Conservation (phyloP, 2,329 filamentous ascomycete genomes). For the Aspergillus costaricaensis region DNA sequence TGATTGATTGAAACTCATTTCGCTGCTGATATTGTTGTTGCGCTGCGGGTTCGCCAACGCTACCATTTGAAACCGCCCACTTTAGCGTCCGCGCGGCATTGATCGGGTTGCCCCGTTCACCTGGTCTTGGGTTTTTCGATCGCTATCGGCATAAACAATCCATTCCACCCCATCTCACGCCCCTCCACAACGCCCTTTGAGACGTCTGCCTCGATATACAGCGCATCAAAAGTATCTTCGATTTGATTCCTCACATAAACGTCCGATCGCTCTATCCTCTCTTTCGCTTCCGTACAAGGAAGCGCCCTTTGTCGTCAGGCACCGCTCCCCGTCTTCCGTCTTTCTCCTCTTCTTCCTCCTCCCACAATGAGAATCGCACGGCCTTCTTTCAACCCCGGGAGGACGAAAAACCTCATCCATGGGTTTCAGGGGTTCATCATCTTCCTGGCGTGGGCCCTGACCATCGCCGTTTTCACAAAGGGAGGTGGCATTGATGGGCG, state of each 20-base stretch:
- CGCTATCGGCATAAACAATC: constrained; percentile 27
- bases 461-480: constrained; percentile 60
- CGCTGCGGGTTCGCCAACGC: not conserved
- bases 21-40: not conserved
- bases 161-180: constrained; percentile 13
- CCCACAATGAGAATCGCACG: constrained; percentile 30
- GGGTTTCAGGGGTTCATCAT: constrained; percentile 57
- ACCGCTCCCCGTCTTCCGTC: constrained; percentile 19
- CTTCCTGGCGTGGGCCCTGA: constrained; percentile 60
- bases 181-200: constrained; percentile 7
- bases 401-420: constrained; percentile 59
- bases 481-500: constrained; percentile 55
- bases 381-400: constrained; percentile 50
- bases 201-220: not conserved
- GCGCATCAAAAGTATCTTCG: not conserved
- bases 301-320: constrained; percentile 16
- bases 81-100: constrained; percentile 25
- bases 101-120: constrained; percentile 30
- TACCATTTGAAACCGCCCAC: constrained; percentile 6
- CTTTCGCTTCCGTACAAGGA: constrained; percentile 13
- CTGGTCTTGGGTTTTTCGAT: constrained; percentile 19
- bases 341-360: constrained; percentile 6
- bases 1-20: not conserved
- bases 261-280: not conserved
- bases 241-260: not conserved